These are phyloP conservation scores for Macrophomina phaseolina DNA, from an alignment of 2,329 filamentous ascomycete species.

Conservation along the genomic window DNA sequence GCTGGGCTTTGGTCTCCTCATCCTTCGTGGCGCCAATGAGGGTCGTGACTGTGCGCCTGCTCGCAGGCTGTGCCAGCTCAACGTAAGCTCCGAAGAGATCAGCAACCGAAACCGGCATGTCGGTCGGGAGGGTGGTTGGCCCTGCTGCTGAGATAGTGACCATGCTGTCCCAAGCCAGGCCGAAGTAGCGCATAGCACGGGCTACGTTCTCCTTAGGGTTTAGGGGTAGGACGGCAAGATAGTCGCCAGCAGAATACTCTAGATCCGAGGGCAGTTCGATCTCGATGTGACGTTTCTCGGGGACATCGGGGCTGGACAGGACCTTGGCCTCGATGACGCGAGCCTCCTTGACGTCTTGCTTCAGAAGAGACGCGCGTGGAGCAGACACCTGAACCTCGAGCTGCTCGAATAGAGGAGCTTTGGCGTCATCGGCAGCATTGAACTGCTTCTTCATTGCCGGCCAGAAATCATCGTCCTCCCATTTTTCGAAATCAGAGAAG, in stretches of 20 bases:
- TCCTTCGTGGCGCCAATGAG: conserved; percentile 59
- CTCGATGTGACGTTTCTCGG: conserved; percentile 35
- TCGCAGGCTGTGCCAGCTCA: conserved; percentile 74
- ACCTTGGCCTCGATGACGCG: conserved; percentile 41
- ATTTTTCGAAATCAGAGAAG: conserved; percentile 49
- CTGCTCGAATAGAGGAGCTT: conserved; percentile 34
- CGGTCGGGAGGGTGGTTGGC: conserved; percentile 69
- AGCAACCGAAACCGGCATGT: conserved; percentile 64
- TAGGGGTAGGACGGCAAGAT: conserved; percentile 74
- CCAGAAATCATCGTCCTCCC: conserved; percentile 47
- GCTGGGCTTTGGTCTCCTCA: conserved; percentile 54
- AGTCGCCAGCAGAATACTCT: conserved; percentile 75
- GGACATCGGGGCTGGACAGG: conserved; percentile 36
- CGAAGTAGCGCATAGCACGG: conserved; percentile 68
- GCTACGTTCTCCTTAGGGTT: conserved; percentile 69
- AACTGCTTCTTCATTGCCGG: conserved; percentile 43
- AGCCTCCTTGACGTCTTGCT: conserved; percentile 46
- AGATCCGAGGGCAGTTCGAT: conserved; percentile 48
- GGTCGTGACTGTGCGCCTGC: conserved; percentile 64
- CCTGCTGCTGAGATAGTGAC: conserved; percentile 66
- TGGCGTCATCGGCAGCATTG: conserved; percentile 30
- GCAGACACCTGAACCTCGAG: conserved; percentile 43
- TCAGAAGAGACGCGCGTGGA: conserved; percentile 42
- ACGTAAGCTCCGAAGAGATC: conserved; percentile 73
- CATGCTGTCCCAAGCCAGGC: conserved; percentile 71